These are phyloP conservation scores for Oxytropis ochrocephala DNA, from an alignment of 306 rosid genomes.

Conservation along the genomic window DNA sequence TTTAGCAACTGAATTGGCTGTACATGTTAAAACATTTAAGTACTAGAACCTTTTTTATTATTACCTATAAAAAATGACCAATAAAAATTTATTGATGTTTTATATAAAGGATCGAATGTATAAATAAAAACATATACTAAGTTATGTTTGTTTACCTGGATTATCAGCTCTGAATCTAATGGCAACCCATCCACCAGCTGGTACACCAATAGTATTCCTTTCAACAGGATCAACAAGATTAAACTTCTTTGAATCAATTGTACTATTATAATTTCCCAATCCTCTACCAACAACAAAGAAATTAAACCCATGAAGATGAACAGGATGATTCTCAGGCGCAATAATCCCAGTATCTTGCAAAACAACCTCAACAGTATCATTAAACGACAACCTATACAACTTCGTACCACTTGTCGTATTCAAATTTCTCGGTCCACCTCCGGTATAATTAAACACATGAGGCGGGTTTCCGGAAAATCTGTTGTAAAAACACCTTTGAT, in stretches of 20 bases:
- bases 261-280: slow-evolving; percentile 55
- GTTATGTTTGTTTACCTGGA: slow-evolving; percentile 49
- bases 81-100: background rate
- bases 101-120: background rate
- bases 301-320: slow-evolving; percentile 85
- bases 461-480: slow-evolving; percentile 78
- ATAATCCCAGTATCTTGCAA: slow-evolving; percentile 73
- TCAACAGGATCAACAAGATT: slow-evolving; percentile 80
- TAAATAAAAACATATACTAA: no score
- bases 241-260: slow-evolving; percentile 44
- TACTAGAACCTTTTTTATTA: background rate
- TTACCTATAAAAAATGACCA: background rate
- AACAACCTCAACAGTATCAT: slow-evolving; percentile 65
- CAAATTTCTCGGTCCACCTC: slow-evolving; percentile 43
- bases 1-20: no score
- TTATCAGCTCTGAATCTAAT: slow-evolving; percentile 85
- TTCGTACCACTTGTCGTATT: slow-evolving; percentile 52
- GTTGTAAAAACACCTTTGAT: slow-evolving; percentile 60
- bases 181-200: slow-evolving; percentile 89
- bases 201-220: slow-evolving; percentile 77
- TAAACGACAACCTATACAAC: slow-evolving; percentile 51
- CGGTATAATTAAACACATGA: slow-evolving; percentile 48
- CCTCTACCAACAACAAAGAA: slow-evolving; percentile 75
- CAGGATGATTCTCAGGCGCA: slow-evolving; percentile 71
- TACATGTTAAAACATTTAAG: background rate